Evolutionary conservation across 2,329 filamentous ascomycete species (phyloP).

Genomic region (Alternaria novae-zelandiae): DNA sequence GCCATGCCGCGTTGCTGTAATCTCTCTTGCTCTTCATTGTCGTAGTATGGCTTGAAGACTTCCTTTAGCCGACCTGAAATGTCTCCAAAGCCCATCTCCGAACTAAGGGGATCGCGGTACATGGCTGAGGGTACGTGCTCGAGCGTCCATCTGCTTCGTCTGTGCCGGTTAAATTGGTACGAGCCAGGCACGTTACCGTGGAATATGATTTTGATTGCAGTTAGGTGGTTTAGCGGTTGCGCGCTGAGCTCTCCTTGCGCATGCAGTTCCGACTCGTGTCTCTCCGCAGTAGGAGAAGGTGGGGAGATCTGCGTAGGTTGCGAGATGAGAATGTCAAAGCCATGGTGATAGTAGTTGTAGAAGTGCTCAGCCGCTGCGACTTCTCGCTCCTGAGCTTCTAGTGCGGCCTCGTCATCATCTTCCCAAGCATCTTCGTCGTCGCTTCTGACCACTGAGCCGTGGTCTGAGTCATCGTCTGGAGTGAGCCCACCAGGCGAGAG

Average conservation of each 20-base stretch:
- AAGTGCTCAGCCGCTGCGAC: constrained; percentile 73
- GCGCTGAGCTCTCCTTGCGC: constrained; percentile 35
- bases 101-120: constrained; percentile 62
- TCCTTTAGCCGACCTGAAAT: constrained; percentile 72
- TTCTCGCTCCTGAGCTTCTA: constrained; percentile 67
- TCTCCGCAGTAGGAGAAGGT: constrained; percentile 64
- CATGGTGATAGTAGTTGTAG: constrained; percentile 96
- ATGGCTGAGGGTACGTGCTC: constrained; percentile 53
- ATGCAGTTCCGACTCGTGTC: constrained; percentile 41
- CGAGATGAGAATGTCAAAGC: constrained; percentile 92
- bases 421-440: constrained; percentile 55
- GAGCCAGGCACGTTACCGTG: constrained; percentile 95
- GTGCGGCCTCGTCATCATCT: constrained; percentile 52
- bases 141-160: constrained; percentile 86
- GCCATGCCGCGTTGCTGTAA: constrained; percentile 73
- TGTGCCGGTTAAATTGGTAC: constrained; percentile 94
- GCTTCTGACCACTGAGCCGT: constrained; percentile 40
- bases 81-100: constrained; percentile 67
- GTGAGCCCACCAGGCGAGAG: constrained; percentile 36
- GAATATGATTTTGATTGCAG: constrained; percentile 89
- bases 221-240: constrained; percentile 66
- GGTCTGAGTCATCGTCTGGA: constrained; percentile 44
- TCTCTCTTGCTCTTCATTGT: constrained; percentile 61
- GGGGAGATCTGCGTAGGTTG: constrained; percentile 63
- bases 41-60: constrained; percentile 72